These are phyloP conservation scores for Schizosaccharomyces octosporus DNA, from an alignment of 805 yeast species.

Conservation along the genomic window DNA sequence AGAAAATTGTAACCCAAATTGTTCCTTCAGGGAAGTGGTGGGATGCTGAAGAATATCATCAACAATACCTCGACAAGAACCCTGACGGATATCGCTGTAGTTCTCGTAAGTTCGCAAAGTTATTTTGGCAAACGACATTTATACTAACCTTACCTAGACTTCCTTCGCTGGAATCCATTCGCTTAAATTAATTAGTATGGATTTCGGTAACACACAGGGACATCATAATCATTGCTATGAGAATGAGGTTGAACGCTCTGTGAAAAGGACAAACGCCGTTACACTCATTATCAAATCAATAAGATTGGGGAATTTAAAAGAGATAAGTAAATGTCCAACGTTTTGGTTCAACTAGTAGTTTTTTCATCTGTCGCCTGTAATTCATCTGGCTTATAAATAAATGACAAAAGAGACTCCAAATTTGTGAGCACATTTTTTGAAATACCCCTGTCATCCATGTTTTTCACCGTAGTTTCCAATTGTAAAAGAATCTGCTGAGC, in stretches of 20 bases:
- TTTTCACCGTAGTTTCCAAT: not conserved
- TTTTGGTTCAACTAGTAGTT: too few relatives aligned
- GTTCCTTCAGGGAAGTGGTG: conserved; percentile 46
- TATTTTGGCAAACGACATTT: not conserved
- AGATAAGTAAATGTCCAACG: too few relatives aligned
- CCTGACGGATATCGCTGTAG: conserved; percentile 34
- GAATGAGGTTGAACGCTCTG: not conserved
- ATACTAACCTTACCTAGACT: not conserved
- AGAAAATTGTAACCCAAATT: conserved; percentile 40
- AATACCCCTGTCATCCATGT: too few relatives aligned
- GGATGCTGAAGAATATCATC: conserved; percentile 95
- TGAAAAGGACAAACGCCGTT: too few relatives aligned
- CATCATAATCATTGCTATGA: not conserved
- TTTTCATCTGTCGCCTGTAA: too few relatives aligned
- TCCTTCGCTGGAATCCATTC: not conserved
- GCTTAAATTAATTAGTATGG: not conserved
- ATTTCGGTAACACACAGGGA: not conserved
- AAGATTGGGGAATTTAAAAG: too few relatives aligned
- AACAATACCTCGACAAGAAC: conserved; percentile 50
- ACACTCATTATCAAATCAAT: too few relatives aligned
- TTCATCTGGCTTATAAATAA: too few relatives aligned
- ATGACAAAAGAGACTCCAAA: too few relatives aligned
- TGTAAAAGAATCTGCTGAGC: not conserved
- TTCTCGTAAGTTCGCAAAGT: not conserved
- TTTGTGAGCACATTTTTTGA: too few relatives aligned